Percentiles rank a stretch among this genome's conserved stretches.
Conservation (phyloP, 2,329 filamentous ascomycete genomes). For the Cryphonectria japonica region DNA sequence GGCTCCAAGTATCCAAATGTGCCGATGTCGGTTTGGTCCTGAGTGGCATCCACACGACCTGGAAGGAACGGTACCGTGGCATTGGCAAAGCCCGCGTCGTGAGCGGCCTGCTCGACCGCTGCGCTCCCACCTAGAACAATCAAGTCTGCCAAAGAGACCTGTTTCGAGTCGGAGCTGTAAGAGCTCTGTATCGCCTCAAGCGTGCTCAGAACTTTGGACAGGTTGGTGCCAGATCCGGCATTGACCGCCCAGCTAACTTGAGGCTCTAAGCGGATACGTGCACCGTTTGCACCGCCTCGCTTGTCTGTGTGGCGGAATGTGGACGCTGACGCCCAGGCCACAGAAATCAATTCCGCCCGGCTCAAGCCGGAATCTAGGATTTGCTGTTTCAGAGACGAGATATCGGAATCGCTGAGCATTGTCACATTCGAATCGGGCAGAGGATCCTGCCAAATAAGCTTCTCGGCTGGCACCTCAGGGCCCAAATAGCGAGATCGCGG, state of each 20-base stretch:
- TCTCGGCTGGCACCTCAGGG: slow-evolving; percentile 72
- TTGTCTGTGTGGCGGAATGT: slow-evolving; percentile 78
- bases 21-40: slow-evolving; percentile 71
- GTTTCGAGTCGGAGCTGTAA: slow-evolving; percentile 57
- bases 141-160: slow-evolving; percentile 77
- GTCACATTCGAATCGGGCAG: slow-evolving; percentile 63
- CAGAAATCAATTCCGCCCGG: slow-evolving; percentile 63
- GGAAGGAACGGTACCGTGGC: slow-evolving; percentile 71
- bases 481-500: slow-evolving; percentile 72
- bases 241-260: slow-evolving; percentile 76
- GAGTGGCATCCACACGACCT: slow-evolving; percentile 71
- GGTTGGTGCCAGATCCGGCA: slow-evolving; percentile 53
- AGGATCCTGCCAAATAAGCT: slow-evolving; percentile 76
- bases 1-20: slow-evolving; percentile 71
- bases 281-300: slow-evolving; percentile 81
- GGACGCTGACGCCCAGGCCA: slow-evolving; percentile 71
- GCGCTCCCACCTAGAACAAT: slow-evolving; percentile 76
- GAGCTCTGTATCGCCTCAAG: slow-evolving; percentile 64
- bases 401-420: slow-evolving; percentile 64
- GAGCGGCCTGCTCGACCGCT: slow-evolving; percentile 72
- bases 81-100: slow-evolving; percentile 46
- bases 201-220: slow-evolving; percentile 62
- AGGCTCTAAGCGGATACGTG: slow-evolving; percentile 73
- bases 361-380: slow-evolving; percentile 67
- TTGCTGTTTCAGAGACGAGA: slow-evolving; percentile 68